Evolutionary conservation across 2,329 filamentous ascomycete species (phyloP).

Genomic region (Pseudogymnoascus sp.): DNA sequence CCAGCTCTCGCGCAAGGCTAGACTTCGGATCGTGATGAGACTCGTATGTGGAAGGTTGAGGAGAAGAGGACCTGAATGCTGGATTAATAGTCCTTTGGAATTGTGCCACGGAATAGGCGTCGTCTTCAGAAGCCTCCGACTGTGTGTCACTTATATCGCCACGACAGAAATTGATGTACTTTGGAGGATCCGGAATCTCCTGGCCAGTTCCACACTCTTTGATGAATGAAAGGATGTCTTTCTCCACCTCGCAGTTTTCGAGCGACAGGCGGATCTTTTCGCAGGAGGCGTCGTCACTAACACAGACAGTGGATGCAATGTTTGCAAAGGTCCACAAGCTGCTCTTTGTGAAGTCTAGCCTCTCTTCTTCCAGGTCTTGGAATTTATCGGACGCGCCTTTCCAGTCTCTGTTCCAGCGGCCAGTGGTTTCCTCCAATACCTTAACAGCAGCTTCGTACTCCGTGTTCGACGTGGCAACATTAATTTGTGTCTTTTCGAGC

Average conservation of each 20-base stretch:
- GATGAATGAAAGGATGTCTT: conserved; percentile 86
- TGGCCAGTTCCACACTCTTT: conserved; percentile 83
- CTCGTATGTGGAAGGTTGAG: conserved; percentile 85
- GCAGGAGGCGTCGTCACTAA: conserved; percentile 92
- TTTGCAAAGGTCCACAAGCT: conserved; percentile 98
- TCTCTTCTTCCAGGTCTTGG: conserved; percentile 95
- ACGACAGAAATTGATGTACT: conserved; percentile 97
- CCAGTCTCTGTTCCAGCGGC: conserved; percentile 96
- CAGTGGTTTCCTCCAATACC: conserved; percentile 86
- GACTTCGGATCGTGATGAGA: conserved; percentile 85
- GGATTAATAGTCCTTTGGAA: conserved; percentile 94
- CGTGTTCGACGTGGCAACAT: conserved; percentile 78
- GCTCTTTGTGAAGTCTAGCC: conserved; percentile 93
- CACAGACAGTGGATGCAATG: conserved; percentile 92
- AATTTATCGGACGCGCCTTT: conserved; percentile 98
- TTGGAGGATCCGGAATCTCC: conserved; percentile 93
- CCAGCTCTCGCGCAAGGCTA: conserved; percentile 60
- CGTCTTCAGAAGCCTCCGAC: conserved; percentile 79
- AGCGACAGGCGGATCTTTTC: conserved; percentile 91
- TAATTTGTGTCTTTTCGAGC: conserved; percentile 96
- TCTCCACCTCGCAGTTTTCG: conserved; percentile 94
- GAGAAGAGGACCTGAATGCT: conserved; percentile 89
- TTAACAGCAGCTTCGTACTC: conserved; percentile 95
- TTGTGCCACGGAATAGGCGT: conserved; percentile 87
- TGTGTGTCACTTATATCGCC: conserved; percentile 74